Base-by-base conservation (phyloP, 2,329 filamentous ascomycete genomes). In the Botrytis medusae region DNA sequence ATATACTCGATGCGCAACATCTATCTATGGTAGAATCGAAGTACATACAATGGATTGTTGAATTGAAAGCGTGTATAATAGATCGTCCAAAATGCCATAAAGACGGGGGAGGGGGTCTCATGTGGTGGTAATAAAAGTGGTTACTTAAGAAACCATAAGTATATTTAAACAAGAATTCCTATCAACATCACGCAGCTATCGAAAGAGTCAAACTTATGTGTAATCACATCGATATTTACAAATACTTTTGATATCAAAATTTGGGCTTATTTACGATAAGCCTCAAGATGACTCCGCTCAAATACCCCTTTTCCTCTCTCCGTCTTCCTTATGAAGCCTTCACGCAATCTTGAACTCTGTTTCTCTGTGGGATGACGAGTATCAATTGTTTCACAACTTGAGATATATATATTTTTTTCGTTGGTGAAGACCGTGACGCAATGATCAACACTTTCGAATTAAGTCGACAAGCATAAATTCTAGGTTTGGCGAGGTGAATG, bases 51-150 rank as follows among this genome's bases (percentile, higher is more conserved):
- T 44, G 25, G 16, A 18, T 29, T 29, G 9, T 32, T 44, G 40
- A 29, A 32, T 18, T 3, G 40, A 44, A 22, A 8, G 22, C n/a
- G 2, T 42, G 20, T 29, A 12, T n/a, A 22, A 63, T 63, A 63
- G 22, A 9, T 22, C 12, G 12, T n/a, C 25, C n/a, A 25, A 44
- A 44, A 32, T 20, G n/a, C 12, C 16, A 18, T 18, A 42, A 5
- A 12, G n/a, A 6, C 1, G 14, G 2, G 1, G 25, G 37, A 29
- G 14, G 2, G 1, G 25, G 37, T 20, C 9, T 44, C 2, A 12
- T 32, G 8, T 20, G 7, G 25, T 20, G 3, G 3, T 20, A 20
- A 59, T 9, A 8, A n/a, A 59, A 42, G 25, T 63, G 10, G n/a
- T n/a, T 63, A 3, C 37, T 42, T 1, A 7, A 42, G 22, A 62